Evolutionary conservation across 768 basidiomycete genomes (phyloP), one percentile per base, ranked within the genome.

Genomic region (Suillus subalutaceus): DNA sequence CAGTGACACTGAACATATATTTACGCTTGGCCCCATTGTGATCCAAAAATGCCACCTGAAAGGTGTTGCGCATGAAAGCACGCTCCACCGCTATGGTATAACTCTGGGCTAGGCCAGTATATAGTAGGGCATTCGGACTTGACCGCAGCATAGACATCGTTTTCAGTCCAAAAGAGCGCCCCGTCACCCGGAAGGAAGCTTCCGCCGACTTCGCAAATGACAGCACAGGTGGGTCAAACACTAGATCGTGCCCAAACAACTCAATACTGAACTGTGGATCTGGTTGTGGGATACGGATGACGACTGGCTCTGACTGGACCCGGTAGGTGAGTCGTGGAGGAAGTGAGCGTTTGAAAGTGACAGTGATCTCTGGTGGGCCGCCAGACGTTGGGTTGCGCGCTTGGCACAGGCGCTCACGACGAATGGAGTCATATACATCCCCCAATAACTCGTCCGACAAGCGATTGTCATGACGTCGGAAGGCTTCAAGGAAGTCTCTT

Each of bases 31-130:
- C 66, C 38, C 88, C 88, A 40, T 81, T 73, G 68, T 90, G 87
- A 70, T 89, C 88, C 46, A 83, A 68, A 80, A 99, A 98, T 2
- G 94, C 90, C 41, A 98, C 79, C 75, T 97, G 94, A 84, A 99
- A 96, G 0, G 96, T 97, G 74, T 98, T 92, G 66, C 90, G 88
- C 97, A 98, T 98, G 80, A 98, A 98, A 0, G 94, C 90, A 23
- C 95, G 90, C 74, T 97, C 95, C 66, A 97, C 89, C 26, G 86
- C 82, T 71, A 99, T 82, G 6, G 88, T 82, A 70, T 86, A 90
- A 74, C 90, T 94, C 63, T 91, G 81, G 18, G 95, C 92, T 40
- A 99, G 81, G 37, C 92, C 91, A 2, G 88, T 80, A 75, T 98
- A 99, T 64, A 87, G 83, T 55, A 90, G 83, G 3, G 96, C 94